phyloP scores from a whole-genome alignment of 768 basidiomycete species.

The Leucocoprinus sp. region DNA sequence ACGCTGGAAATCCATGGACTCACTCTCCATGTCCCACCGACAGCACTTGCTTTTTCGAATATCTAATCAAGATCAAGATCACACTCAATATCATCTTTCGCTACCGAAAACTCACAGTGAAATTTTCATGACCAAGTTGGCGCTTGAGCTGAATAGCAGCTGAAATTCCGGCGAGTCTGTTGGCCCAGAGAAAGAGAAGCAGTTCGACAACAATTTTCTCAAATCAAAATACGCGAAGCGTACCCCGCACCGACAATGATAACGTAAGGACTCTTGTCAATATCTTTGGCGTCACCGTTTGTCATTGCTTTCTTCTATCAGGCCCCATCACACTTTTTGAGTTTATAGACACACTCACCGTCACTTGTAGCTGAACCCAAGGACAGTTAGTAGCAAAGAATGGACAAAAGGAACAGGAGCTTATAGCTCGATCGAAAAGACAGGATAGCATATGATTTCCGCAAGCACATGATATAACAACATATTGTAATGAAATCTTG shows the following conservation, averaged over 20 bases:
- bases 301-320: conserved; percentile 4
- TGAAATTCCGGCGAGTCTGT: conserved; percentile 39
- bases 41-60: conserved; percentile 36
- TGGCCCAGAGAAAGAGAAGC: background rate
- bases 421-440: no score
- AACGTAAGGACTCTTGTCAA: conserved; percentile 25
- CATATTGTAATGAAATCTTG: background rate
- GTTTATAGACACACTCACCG: background rate
- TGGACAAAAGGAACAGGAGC: no score
- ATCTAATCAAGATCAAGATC: conserved; percentile 27
- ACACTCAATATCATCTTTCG: no score
- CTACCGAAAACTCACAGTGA: conserved; percentile 28
- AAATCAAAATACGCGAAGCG: conserved; percentile 8
- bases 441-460: conserved; percentile 6
- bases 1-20: conserved; percentile 14
- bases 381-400: no score
- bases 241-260: conserved; percentile 47
- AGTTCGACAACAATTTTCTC: no score
- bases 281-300: conserved; percentile 15
- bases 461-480: background rate
- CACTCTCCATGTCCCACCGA: conserved; percentile 55
- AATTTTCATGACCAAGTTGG: conserved; percentile 36
- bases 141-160: conserved; percentile 39
- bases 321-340: background rate
- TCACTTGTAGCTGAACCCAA: background rate